Evolutionary conservation across 2,329 filamentous ascomycete species (phyloP), one percentile per base, ranked within the genome.

Genomic region (Cladophialophora carrionii): DNA sequence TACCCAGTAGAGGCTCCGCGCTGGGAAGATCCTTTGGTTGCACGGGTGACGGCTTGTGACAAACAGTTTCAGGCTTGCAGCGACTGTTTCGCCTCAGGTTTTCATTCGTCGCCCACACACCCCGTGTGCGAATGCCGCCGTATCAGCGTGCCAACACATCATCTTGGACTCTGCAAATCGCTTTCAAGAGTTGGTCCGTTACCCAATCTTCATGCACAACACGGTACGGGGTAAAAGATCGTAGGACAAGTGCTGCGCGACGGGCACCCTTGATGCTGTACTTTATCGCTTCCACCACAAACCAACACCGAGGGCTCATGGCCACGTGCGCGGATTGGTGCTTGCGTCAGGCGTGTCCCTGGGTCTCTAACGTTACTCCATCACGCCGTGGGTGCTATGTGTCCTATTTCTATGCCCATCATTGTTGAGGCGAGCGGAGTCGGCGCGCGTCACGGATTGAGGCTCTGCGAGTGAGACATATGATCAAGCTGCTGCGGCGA

Each of bases 61-160:
- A 61, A 65, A 22, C 58, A 65, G 63, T 62, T 58, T 62, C 54
- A 57, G 63, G 49, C 51, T 61, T 55, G 51, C 58, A 54, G 49
- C 17, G 32, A 54, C 49, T 24, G 24, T 32, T 17, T 20, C 32
- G 41, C 46, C 26, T 51, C 53, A 17, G 20, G 41, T 43, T 55
- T 43, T 48, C 31, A 65, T 62, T 66, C 57, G 60, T 54, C 41
- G 34, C 41, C 52, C 54, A 20, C 54, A 31, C 29, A 32, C n/a
- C 32, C 31, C 60, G 57, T 57, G 41, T 34, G 54, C 29, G 20
- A 41, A 34, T 51, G 31, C 48, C 53, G 22, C 64, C 49, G 53
- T 57, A 58, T 63, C n/a, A 51, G 52, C 61, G 63, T 64, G 65
- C 65, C 65, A 67, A 48, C 65, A 56, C 65, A 67, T 65, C 65